Evolutionary conservation across 2,329 filamentous ascomycete genomes (phyloP).

Genomic region (Paecilomyces sp.): DNA sequence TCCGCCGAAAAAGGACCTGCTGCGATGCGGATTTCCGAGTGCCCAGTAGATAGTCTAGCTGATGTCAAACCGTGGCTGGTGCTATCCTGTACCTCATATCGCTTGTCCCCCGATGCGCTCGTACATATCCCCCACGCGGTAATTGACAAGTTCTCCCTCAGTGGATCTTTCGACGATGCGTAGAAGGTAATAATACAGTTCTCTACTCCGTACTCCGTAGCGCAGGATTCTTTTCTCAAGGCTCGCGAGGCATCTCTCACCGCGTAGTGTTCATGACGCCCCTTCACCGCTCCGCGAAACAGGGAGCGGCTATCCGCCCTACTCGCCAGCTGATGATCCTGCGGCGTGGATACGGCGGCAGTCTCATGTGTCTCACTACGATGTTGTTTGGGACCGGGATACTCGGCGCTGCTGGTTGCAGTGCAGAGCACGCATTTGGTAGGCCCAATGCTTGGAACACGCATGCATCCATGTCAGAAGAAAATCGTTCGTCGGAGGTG

Average conservation of each 20-base stretch:
- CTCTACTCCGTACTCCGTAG: too few species aligned
- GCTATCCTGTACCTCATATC: not conserved
- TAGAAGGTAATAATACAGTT: not conserved
- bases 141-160: not conserved
- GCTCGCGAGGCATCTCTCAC: not conserved
- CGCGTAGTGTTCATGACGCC: not conserved
- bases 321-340: not conserved
- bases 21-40: not conserved
- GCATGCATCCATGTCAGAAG: not conserved
- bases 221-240: not conserved
- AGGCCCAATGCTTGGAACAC: slow-evolving; percentile 1
- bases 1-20: not conserved
- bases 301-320: not conserved
- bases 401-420: not conserved
- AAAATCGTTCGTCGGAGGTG: not conserved
- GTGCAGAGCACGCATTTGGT: not conserved
- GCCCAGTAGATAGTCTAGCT: not conserved
- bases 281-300: not conserved
- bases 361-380: not conserved
- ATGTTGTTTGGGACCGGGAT: not conserved
- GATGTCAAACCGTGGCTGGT: not conserved
- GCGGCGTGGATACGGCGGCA: not conserved
- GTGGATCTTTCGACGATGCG: not conserved
- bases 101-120: not conserved
- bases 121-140: not conserved